A percentile compares a stretch with the other conserved stretches of the same genome.
phyloP scores from a whole-genome alignment of 352 stramenopile genomes.

The Saprolegnia parasitica region DNA sequence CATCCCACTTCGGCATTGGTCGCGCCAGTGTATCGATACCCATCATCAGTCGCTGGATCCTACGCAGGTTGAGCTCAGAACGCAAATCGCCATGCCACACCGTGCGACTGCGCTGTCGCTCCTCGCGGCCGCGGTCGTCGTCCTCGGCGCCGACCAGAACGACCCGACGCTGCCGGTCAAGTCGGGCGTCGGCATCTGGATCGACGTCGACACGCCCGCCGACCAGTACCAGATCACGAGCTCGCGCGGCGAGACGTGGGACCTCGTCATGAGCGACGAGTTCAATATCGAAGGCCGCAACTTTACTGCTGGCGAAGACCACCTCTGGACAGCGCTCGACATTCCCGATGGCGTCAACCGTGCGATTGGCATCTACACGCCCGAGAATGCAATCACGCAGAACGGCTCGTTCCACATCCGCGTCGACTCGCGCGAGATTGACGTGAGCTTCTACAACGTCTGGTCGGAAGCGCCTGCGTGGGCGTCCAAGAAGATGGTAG shows the following conservation, averaged over 20 bases:
- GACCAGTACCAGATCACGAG: conserved; percentile 22
- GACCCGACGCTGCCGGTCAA: neutral
- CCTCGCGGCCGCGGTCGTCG: too few species aligned
- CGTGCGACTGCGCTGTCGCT: conserved; percentile 39
- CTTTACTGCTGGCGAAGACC: conserved; percentile 53
- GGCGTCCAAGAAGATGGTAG: conserved; percentile 46
- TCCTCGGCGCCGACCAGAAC: too few species aligned
- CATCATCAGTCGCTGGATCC: too few species aligned
- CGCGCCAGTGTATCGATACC: too few species aligned
- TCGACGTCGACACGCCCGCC: conserved; percentile 12
- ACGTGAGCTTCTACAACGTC: conserved; percentile 63
- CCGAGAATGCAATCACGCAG: conserved; percentile 51
- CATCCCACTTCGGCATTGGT: too few species aligned
- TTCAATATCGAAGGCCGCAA: conserved; percentile 45
- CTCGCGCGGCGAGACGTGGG: conserved; percentile 47
- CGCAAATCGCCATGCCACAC: too few species aligned
- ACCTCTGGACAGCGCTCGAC: conserved; percentile 64
- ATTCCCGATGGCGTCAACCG: conserved; percentile 63
- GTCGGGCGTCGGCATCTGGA: conserved; percentile 5
- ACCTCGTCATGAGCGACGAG: conserved; percentile 68
- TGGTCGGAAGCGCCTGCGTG: conserved; percentile 38
- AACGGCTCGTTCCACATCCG: conserved; percentile 44
- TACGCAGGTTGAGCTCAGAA: too few species aligned
- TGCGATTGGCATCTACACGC: conserved; percentile 42
- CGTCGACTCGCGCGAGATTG: conserved; percentile 42